phyloP scores from a whole-genome alignment of 768 basidiomycete species.

The Trametes maxima region DNA sequence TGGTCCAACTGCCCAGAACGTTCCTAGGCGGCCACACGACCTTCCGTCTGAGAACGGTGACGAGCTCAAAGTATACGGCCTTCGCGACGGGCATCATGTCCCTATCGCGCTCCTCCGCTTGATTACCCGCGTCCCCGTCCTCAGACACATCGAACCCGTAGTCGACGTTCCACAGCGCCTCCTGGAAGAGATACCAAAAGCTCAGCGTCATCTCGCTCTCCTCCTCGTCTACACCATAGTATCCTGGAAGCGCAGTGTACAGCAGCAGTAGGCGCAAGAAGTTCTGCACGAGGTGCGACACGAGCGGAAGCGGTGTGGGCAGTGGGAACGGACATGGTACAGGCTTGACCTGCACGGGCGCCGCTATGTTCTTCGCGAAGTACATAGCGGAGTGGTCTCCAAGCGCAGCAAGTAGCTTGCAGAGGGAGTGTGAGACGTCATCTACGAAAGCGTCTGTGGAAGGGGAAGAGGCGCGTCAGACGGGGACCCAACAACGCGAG shows the following conservation, averaged over 20 bases:
- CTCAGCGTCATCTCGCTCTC: slow-evolving; percentile 85
- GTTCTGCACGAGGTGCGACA: slow-evolving; percentile 49
- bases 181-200: slow-evolving; percentile 92
- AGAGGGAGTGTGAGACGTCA: slow-evolving; percentile 68
- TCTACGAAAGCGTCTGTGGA: slow-evolving; percentile 47
- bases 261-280: slow-evolving; percentile 73
- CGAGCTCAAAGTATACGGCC: slow-evolving; percentile 78
- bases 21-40: slow-evolving; percentile 64
- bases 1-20: slow-evolving; percentile 56
- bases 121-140: slow-evolving; percentile 14
- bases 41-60: slow-evolving; percentile 70
- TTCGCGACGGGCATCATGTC: slow-evolving; percentile 61
- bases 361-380: slow-evolving; percentile 69
- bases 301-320: slow-evolving; percentile 21
- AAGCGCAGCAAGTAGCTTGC: slow-evolving; percentile 78
- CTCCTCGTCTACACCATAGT: slow-evolving; percentile 82
- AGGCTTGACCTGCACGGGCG: slow-evolving; percentile 37
- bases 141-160: slow-evolving; percentile 43
- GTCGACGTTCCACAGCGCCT: slow-evolving; percentile 76
- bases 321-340: slow-evolving; percentile 22
- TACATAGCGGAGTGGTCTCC: slow-evolving; percentile 87
- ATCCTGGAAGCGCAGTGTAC: slow-evolving; percentile 73
- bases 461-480: slow-evolving; percentile 8
- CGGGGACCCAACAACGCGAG: not conserved
- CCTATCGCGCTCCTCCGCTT: slow-evolving; percentile 31